A percentile compares a stretch with the other conserved stretches of the same genome.
phyloP scores from a whole-genome alignment of 305 asterid genomes.

The Nicotiana rustica region DNA sequence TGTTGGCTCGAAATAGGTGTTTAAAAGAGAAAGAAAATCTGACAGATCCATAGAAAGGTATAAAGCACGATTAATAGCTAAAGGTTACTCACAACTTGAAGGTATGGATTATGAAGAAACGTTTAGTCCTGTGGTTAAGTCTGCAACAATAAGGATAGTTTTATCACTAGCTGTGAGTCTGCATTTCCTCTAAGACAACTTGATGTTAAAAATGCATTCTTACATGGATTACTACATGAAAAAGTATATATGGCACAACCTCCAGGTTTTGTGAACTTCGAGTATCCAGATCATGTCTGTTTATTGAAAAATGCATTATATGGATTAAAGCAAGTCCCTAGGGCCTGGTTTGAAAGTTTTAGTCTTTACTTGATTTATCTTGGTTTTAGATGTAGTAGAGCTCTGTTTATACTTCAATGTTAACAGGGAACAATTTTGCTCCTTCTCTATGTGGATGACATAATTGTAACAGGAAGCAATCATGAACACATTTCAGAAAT shows the following conservation, averaged over 20 bases:
- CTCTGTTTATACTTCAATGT: background rate
- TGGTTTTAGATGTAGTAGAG: background rate
- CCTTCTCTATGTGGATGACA: background rate
- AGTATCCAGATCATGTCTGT: background rate
- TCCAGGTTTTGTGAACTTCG: background rate
- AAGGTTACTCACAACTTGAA: background rate
- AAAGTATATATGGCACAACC: background rate
- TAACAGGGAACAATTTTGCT: background rate
- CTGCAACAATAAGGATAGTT: background rate
- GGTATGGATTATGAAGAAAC: background rate
- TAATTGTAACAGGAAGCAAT: conserved; percentile 3
- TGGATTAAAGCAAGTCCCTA: background rate
- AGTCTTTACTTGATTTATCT: background rate
- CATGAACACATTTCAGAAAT: background rate
- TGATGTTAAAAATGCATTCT: background rate
- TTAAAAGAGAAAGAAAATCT: background rate
- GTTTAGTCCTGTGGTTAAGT: background rate
- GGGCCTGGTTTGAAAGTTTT: background rate
- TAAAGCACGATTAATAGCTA: background rate
- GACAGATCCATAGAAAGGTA: background rate
- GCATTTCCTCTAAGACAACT: background rate
- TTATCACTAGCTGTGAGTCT: background rate
- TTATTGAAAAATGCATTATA: background rate
- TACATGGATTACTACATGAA: background rate
- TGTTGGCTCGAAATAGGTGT: conserved; percentile 25